These are phyloP conservation scores for Schrenkiella parvula DNA, from an alignment of 345 rosid species.

Conservation along the genomic window DNA sequence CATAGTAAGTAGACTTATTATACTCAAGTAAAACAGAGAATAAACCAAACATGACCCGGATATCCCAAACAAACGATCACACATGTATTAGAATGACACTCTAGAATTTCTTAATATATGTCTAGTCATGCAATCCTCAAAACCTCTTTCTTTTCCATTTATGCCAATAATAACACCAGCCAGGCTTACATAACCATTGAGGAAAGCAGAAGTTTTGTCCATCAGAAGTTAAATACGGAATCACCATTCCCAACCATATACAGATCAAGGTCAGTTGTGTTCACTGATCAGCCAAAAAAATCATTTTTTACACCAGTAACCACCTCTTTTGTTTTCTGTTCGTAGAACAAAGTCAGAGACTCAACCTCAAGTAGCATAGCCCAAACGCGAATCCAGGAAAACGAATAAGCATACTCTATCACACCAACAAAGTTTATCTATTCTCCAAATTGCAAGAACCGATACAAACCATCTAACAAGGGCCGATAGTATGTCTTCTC, in stretches of 20 bases:
- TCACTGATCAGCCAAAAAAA: background rate
- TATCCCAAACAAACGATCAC: background rate
- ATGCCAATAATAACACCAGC: background rate
- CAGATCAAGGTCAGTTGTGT: background rate
- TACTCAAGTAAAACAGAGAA: background rate
- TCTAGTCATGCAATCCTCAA: background rate
- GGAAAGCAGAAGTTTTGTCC: background rate
- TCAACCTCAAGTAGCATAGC: background rate
- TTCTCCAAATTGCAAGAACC: background rate
- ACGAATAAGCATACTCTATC: background rate
- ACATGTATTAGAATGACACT: background rate
- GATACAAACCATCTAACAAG: background rate
- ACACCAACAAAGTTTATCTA: background rate
- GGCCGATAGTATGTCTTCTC: background rate
- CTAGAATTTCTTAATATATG: background rate
- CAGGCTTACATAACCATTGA: background rate
- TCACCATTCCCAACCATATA: background rate
- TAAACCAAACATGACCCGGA: background rate
- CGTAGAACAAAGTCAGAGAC: background rate
- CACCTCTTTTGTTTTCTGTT: background rate
- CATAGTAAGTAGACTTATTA: constrained; percentile 12
- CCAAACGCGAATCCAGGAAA: background rate
- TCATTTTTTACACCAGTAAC: background rate
- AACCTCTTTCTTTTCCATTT: background rate
- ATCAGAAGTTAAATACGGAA: background rate